Base-by-base conservation (phyloP, 176 grass and related monocot genomes). In the Musa itinerans region DNA sequence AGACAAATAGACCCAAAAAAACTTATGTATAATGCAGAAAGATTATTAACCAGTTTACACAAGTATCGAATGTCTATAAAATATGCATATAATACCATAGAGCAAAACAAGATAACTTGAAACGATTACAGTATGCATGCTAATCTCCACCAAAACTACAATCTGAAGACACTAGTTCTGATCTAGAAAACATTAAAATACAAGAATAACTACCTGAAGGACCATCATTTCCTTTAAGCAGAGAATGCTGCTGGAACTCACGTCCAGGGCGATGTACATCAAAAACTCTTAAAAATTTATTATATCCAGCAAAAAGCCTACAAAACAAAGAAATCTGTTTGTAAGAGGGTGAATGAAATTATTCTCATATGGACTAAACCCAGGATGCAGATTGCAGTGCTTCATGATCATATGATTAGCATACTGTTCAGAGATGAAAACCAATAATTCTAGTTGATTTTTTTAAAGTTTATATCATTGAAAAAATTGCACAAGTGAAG, bases 251-350 rank as follows among this genome's bases (percentile, higher is more conserved):
- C 72, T 92, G 86, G 29, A 83, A 99, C 52, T 99, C 90, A 86
- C 95, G 87, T 74, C 95, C 95, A 80, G 95, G 95, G 27, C 88
- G 82, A 84, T 94, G 88, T 71, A 99, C 88, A 72, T 99, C 95
- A 86, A 99, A 99, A 24, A 99, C 82, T 87, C 95, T 85, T 57
- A 99, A 87, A 50, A 74, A 54, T 87, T 94, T 99, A 66, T 99
- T 91, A 78, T 91, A 98, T 84, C 95, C 95, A 87, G 95, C 95
- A 89, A 89, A 98, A 66, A 99, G 86, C 85, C 95, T 99, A 76
- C 58, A 72, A 24, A 86, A 79, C 63, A 89, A 53, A 52, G 83
- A 55, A 25, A 21, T 20, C 29, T 26, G 27, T 5, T 24, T 27
- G 12, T 29, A 16, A 10, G 34, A 29, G 4, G 11, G 51, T 1